phyloP scores from a whole-genome alignment of 2,329 filamentous ascomycete genomes.

The Grosmannia clavigera region DNA sequence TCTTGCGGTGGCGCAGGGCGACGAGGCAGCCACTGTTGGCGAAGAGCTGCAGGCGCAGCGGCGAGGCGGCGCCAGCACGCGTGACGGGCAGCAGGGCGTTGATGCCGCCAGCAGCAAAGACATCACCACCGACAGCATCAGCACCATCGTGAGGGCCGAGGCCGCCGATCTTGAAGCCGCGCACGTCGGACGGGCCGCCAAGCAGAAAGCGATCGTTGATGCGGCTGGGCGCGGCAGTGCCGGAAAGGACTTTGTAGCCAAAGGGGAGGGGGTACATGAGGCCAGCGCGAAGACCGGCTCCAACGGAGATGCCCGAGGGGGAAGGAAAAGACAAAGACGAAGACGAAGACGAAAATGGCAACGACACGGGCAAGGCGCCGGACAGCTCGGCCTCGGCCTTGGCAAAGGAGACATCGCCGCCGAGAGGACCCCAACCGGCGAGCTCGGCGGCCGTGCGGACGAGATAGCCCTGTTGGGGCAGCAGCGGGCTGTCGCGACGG shows the following conservation, averaged over 20 bases:
- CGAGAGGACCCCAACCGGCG: conserved; percentile 74
- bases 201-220: conserved; percentile 94
- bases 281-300: conserved; percentile 68
- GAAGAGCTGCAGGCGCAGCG: conserved; percentile 79
- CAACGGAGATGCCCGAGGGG: conserved; percentile 58
- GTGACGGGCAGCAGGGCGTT: conserved; percentile 80
- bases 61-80: conserved; percentile 66
- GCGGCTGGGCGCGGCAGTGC: conserved; percentile 53
- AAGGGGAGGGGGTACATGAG: conserved; percentile 71
- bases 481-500: conserved; percentile 68
- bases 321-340: neutral
- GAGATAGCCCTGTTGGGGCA: conserved; percentile 74
- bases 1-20: conserved; percentile 44
- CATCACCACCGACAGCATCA: conserved; percentile 81
- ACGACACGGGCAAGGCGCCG: conserved; percentile 58
- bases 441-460: conserved; percentile 67
- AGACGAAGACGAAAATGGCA: conserved; percentile 26
- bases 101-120: conserved; percentile 80
- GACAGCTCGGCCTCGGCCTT: conserved; percentile 83
- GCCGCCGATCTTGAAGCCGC: conserved; percentile 82
- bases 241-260: conserved; percentile 36
- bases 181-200: conserved; percentile 86
- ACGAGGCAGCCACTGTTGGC: conserved; percentile 81
- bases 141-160: conserved; percentile 76
- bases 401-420: conserved; percentile 85